Evolutionary conservation across 768 basidiomycete genomes (phyloP), one percentile per base, ranked within the genome.

Genomic region (Chalciporus sphaerocephalus): DNA sequence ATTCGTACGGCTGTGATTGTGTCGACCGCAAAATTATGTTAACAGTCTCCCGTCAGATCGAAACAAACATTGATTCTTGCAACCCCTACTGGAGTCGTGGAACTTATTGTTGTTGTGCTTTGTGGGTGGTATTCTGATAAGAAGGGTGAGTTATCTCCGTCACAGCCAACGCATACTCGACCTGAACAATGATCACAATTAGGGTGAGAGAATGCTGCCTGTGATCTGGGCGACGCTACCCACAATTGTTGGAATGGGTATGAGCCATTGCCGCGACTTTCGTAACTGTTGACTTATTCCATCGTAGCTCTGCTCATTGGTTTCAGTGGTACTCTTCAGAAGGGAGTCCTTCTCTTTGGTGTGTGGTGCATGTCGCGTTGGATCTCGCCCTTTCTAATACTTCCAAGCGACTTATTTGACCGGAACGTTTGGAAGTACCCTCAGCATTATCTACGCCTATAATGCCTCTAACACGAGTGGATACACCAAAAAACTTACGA

Each of bases 401-500:
- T 24, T 21, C 37, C 24, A n/a, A 50, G 62, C 55, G 17, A 50
- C 50, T 17, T 52, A 51, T 27, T 24, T 53, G 12, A 46, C 39
- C n/a, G 51, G 58, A n/a, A 56, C 56, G 4, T 66, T 59, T 32
- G 60, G 60, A 17, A 52, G 56, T 13, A 53, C 55, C 1, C 53
- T 64, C 6, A 53, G 57, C 10, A 46, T 57, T 1, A 52, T 59
- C 38, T 62, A 63, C 40, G 56, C 56, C 1, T 64, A 59, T 48
- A 59, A 57, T 21, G 53, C 62, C 10, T 46, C 44, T 16, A 65
- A 65, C 36, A 57, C 54, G n/a, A 59, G 54, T 5, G 53, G 57
- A 0, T 48, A 55, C 15, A 63, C 59, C 9, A 67, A 65, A 50
- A 64, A 64, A 53, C 48, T 55, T 10, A 59, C 49, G 22, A 46